These are phyloP conservation scores for Salix suchowensis DNA, from an alignment of 345 rosid species.

Conservation along the genomic window DNA sequence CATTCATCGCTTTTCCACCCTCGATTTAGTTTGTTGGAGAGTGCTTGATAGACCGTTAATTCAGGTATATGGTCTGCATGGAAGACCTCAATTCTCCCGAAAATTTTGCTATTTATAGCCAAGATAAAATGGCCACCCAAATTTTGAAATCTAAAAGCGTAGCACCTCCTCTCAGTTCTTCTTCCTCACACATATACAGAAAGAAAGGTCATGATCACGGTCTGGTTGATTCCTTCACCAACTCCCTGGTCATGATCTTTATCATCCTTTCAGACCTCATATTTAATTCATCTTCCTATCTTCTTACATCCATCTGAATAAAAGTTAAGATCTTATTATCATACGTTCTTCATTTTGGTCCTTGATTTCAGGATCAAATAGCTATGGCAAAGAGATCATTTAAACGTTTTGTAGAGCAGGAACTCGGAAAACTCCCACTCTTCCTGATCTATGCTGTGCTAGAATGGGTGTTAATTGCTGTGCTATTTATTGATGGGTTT, in stretches of 20 bases:
- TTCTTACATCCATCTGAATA: not conserved
- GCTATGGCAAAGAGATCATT: constrained; percentile 59
- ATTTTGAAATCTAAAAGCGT: constrained; percentile 24
- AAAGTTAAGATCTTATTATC: not conserved
- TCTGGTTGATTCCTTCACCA: constrained; percentile 19
- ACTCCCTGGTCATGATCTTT: constrained; percentile 50
- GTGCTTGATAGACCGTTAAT: constrained; percentile 45
- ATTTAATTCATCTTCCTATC: not conserved
- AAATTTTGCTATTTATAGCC: constrained; percentile 18
- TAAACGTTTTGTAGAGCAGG: constrained; percentile 55
- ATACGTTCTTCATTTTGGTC: not conserved
- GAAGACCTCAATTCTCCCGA: constrained; percentile 21
- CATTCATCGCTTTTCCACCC: not conserved
- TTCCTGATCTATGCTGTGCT: constrained; percentile 64
- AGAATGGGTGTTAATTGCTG: constrained; percentile 65
- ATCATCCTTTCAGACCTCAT: constrained; percentile 6
- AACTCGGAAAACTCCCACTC: constrained; percentile 58
- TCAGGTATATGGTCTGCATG: constrained; percentile 29
- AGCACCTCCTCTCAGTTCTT: constrained; percentile 14
- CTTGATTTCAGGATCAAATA: constrained; percentile 8
- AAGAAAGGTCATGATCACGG: constrained; percentile 46
- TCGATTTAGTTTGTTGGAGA: constrained; percentile 4
- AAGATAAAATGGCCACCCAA: constrained; percentile 28
- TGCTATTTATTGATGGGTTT: constrained; percentile 66
- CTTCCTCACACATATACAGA: constrained; percentile 11